Base-by-base conservation (phyloP, 805 yeast genomes). In the Saccharomycopsis sp. region DNA sequence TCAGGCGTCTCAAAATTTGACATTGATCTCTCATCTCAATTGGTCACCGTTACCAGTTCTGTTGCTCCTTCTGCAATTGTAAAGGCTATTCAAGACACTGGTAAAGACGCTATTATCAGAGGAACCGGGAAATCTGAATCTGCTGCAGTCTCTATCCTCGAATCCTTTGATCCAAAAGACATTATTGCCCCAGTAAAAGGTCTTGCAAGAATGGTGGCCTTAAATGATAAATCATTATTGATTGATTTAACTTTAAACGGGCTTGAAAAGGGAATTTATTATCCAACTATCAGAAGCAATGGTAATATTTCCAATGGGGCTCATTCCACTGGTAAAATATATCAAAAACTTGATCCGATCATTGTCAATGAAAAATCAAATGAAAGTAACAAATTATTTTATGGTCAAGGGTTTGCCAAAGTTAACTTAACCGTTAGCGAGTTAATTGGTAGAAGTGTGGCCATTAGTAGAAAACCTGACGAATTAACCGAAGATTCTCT, bases 141-240 rank as follows among this genome's bases (percentile, higher is more conserved):
- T 15, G 95, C 96, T 1, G 96, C 95, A 0, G 97, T 88, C 25
- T 76, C 92, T 49, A 88, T 88, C 36, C 60, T 88, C 42, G 97
- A 89, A 56, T 70, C 81, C 15, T 81, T 79, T 51, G 73, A 66
- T 37, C 30, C 36, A 6, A 61, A 60, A 21, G 72, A 70, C 48
- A 46, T 43, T 18, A 55, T 56, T 12, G 64, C 67, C 30, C 83
- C 88, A 0, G 94, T 89, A 19, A 76, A 81, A 52, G 97, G 97
- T 0, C 66, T 88, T 31, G 95, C 88, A 1, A 68, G 97, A 48
- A 75, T 88, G 41, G 95, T 88, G 13, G 69, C 80, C 33, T 76
- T 79, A 4, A 63, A 69, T 23, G 67, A 69, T 9, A 59, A 61
- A 21, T 72, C 82, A 23, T 49, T 67, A 9, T 62, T 83, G 42